phyloP scores from a whole-genome alignment of 1,284 basidiomycete species.

The Trametes polyzona region DNA sequence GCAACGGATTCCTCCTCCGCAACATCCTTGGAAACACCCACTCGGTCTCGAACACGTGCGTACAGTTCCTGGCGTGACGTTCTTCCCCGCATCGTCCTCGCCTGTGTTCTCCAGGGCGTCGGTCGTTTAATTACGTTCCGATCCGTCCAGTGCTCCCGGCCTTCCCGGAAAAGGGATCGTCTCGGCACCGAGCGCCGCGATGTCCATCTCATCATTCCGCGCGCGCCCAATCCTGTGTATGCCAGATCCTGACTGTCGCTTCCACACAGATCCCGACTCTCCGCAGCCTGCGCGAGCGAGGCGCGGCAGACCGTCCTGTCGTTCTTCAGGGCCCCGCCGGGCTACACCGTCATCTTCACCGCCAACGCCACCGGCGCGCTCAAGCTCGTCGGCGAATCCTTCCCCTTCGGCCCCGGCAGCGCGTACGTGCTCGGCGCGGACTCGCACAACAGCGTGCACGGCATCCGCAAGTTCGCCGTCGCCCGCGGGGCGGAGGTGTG shows the following conservation, averaged over 20 bases:
- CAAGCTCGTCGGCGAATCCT: conserved; percentile 82
- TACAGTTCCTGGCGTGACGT: too few species aligned
- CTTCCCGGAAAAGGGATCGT: conserved; percentile 1
- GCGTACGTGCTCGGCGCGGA: conserved; percentile 70
- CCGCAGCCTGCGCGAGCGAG: conserved; percentile 64
- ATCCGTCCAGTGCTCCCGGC: not conserved
- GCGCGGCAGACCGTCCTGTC: conserved; percentile 71
- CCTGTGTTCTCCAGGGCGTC: not conserved
- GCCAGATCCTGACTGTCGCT: conserved; percentile 10
- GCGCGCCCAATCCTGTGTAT: conserved; percentile 1
- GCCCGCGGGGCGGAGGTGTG: conserved; percentile 56
- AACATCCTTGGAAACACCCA: conserved; percentile 81
- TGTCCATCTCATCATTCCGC: conserved; percentile 5
- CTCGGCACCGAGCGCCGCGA: conserved; percentile 24
- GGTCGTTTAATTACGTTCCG: not conserved
- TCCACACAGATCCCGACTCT: conserved; percentile 64
- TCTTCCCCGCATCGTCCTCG: not conserved
- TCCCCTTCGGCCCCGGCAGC: conserved; percentile 63
- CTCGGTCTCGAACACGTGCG: conserved; percentile 53
- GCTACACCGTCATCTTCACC: conserved; percentile 83
- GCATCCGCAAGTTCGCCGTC: conserved; percentile 73
- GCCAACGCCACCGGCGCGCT: conserved; percentile 78
- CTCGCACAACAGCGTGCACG: conserved; percentile 85
- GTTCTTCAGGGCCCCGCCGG: conserved; percentile 73
- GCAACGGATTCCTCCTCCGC: conserved; percentile 66